Conservation (phyloP, 108 stramenopile species). For the Aurantiochytrium sp. region DNA sequence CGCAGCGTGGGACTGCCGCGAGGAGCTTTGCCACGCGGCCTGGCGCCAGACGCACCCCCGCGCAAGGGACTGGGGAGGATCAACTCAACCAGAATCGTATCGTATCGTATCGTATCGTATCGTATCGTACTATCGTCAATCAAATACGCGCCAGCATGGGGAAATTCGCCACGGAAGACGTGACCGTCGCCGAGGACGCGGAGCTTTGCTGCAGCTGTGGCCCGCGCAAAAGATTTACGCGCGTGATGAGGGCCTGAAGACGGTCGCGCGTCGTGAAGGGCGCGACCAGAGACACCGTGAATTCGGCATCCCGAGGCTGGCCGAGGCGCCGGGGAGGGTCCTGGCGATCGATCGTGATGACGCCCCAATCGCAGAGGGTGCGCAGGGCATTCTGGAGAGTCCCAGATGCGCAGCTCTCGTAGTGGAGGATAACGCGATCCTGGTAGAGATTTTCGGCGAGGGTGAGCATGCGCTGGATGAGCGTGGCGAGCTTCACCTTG, state of each 20-base stretch:
- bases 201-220: not conserved
- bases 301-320: not conserved
- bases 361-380: not conserved
- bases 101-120: too few species aligned
- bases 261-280: not conserved
- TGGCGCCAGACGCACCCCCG: too few species aligned
- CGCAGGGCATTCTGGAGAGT: slow-evolving; percentile 1
- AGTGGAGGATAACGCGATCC: not conserved
- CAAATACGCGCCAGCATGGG: slow-evolving; percentile 16
- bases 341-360: not conserved
- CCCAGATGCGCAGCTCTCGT: slow-evolving; percentile 6
- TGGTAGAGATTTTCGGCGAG: slow-evolving; percentile 6
- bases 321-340: not conserved
- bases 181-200: not conserved
- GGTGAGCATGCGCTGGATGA: slow-evolving; percentile 1
- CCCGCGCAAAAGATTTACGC: not conserved
- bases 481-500: not conserved
- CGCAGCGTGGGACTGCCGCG: too few species aligned
- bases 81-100: too few species aligned
- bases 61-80: too few species aligned
- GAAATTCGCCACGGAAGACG: not conserved
- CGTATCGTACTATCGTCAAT: too few species aligned
- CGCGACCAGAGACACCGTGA: not conserved
- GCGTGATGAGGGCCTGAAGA: not conserved
- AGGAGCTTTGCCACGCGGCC: too few species aligned